Evolutionary conservation across 768 basidiomycete species (phyloP).

Genomic region (Trametes sanguinea): DNA sequence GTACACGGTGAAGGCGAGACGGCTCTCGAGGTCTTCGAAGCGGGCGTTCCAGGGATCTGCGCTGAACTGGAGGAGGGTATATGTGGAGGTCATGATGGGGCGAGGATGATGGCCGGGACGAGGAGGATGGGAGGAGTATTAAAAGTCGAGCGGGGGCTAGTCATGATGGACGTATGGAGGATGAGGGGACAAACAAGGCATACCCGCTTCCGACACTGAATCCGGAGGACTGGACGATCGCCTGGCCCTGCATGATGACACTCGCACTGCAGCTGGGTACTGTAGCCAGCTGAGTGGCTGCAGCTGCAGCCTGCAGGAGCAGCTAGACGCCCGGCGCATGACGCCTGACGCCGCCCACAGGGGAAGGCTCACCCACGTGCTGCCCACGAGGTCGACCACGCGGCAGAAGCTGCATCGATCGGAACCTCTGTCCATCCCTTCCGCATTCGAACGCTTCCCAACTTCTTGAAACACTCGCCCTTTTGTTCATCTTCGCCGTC

Average conservation of each 20-base stretch:
- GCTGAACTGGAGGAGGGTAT: constrained; percentile 65
- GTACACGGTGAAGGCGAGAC: constrained; percentile 69
- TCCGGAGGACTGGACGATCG: constrained; percentile 3
- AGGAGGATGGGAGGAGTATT: constrained; percentile 14
- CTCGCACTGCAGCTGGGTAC: no score
- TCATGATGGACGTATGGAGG: constrained; percentile 14
- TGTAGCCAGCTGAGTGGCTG: no score
- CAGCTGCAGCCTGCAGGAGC: neutral
- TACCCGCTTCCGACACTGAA: neutral
- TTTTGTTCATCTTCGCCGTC: no score
- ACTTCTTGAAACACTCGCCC: constrained; percentile 17
- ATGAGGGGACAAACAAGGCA: constrained; percentile 21
- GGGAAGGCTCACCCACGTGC: constrained; percentile 24
- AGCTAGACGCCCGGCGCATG: no score
- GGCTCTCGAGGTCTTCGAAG: constrained; percentile 65
- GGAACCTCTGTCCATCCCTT: constrained; percentile 10
- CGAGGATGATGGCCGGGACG: constrained; percentile 34
- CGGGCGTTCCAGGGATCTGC: constrained; percentile 59
- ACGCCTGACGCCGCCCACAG: constrained; percentile 5
- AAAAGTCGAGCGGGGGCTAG: neutral
- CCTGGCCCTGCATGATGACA: neutral
- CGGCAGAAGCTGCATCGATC: constrained; percentile 22
- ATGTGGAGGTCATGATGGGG: constrained; percentile 40
- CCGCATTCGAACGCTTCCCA: neutral
- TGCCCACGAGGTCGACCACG: constrained; percentile 27